Base-by-base conservation (phyloP, 208 protist genomes). In the Porcisia hertigi region DNA sequence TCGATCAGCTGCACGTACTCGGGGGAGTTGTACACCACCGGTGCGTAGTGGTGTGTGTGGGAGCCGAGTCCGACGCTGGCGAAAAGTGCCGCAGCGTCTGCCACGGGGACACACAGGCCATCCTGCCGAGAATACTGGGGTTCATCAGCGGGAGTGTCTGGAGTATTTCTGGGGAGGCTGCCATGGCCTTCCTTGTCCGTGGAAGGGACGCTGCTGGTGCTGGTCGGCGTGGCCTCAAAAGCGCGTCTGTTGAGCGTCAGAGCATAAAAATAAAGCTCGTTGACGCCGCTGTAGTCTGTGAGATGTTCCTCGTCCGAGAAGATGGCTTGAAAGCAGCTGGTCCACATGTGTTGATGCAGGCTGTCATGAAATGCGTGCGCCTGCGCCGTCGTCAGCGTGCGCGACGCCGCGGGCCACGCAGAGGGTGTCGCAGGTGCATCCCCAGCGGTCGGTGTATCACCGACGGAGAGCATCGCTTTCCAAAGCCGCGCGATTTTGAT, bases 241-340 rank as follows among this genome's bases (percentile, higher is more conserved):
- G 70, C 62, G 11, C 52, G 77, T 58, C 8, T 57, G 64, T 79
- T 63, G 9, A 55, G 41, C 9, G 87, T 87, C 60, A 94, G 14
- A 16, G 89, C 85, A 67, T 86, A 94, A 70, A 90, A 94, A 66
- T 74, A 76, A 0, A 88, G 63, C 65, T 82, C 75, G 34, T 79
- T 85, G 12, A 30, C 36, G 2, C 69, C 72, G 18, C 75, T 59
- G 67, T 93, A 85, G 63, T 88, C 81, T 52, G 91, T 78, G 30
- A 90, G 67, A 71, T 88, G 83, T n/a, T 87, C 81, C 36, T 67
- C 79, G 65, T 91, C 86, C 14, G 69, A 53, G 53, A 91, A 86
- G 59, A 90, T 86, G 14, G 83, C 77, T 73, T 86, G 83, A 69
- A 85, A 89, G 76, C 85, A 89, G 69, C 80, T 75, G 14, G 89